Base-by-base conservation (phyloP, 768 basidiomycete genomes). In the Kwoniella sp. region DNA sequence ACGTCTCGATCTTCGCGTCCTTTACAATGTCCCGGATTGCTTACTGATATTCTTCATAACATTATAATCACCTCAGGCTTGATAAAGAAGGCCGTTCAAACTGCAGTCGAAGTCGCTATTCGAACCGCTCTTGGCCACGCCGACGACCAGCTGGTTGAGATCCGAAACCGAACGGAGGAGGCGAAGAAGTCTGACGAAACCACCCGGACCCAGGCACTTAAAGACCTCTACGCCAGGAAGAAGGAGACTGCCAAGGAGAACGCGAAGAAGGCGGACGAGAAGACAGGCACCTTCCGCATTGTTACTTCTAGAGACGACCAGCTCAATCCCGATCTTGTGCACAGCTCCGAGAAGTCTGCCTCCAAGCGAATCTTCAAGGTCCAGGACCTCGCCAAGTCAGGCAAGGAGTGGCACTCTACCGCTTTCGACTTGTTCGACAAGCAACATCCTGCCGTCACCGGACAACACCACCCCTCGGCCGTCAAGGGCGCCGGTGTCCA, bases 71-170 rank as follows among this genome's bases (percentile, higher is more conserved):
- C n/a, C n/a, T n/a, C n/a, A n/a, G n/a, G n/a, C 5, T 82, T 96
- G 41, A 87, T 99, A 73, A 73, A 73, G 72, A 77, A 77, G 86
- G 80, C 87, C 71, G 84, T 89, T 73, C 83, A 85, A 77, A 85
- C 83, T 73, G 89, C 86, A 0, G 82, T 88, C 37, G 81, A 83
- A 47, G 88, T 87, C 58, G 88, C 88, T 2, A 86, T 97, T 60
- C 85, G 83, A 51, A 91, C 90, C 17, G 92, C 88, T 0, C 82
- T 97, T 67, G 92, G 92, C 79, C 90, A 93, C 70, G 83, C 93
- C 47, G 93, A 97, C 73, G 90, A 89, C 17, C 92, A 94, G 82
- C 86, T 98, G 22, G 89, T 92, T 25, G 84, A 86, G n/a, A 91
- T 97, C 51, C 83, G 90, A 58, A 73, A 77, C 74, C 61, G 65